Evolutionary conservation across 129 eudicot genomes (phyloP).

Genomic region (Ambrosia artemisiifolia): DNA sequence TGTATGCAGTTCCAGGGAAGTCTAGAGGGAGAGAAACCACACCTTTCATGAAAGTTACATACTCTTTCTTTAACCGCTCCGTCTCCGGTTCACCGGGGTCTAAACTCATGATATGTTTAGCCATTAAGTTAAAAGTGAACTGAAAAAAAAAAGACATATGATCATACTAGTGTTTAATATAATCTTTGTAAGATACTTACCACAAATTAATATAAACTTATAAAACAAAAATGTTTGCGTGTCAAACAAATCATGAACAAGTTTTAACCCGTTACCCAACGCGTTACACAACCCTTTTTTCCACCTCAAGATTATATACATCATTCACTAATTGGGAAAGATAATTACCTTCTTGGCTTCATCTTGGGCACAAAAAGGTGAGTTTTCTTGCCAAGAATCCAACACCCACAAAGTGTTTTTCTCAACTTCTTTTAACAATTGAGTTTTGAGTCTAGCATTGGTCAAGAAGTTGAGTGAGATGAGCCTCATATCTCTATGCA

Average conservation of each 20-base stretch:
- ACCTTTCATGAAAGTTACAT: slow-evolving; percentile 97
- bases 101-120: slow-evolving; percentile 95
- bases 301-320: too few species aligned
- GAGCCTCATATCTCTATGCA: slow-evolving; percentile 95
- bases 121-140: slow-evolving; percentile 97
- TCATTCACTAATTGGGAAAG: too few species aligned
- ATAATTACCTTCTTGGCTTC: slow-evolving; percentile 83
- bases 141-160: slow-evolving; percentile 19
- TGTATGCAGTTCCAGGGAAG: slow-evolving; percentile 93
- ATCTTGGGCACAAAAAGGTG: slow-evolving; percentile 80
- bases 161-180: not conserved
- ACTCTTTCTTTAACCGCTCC: slow-evolving; percentile 76
- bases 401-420: slow-evolving; percentile 73
- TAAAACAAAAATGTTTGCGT: not conserved
- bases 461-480: slow-evolving; percentile 92
- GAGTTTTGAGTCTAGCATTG: slow-evolving; percentile 77
- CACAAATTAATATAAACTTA: too few species aligned
- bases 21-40: slow-evolving; percentile 87
- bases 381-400: slow-evolving; percentile 57
- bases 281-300: too few species aligned
- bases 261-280: not conserved
- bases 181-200: too few species aligned
- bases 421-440: slow-evolving; percentile 71
- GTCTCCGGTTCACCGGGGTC: slow-evolving; percentile 88
- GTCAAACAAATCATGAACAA: not conserved